Base-by-base conservation (phyloP, 1,284 basidiomycete species). In the Apiotrichum montevideense region DNA sequence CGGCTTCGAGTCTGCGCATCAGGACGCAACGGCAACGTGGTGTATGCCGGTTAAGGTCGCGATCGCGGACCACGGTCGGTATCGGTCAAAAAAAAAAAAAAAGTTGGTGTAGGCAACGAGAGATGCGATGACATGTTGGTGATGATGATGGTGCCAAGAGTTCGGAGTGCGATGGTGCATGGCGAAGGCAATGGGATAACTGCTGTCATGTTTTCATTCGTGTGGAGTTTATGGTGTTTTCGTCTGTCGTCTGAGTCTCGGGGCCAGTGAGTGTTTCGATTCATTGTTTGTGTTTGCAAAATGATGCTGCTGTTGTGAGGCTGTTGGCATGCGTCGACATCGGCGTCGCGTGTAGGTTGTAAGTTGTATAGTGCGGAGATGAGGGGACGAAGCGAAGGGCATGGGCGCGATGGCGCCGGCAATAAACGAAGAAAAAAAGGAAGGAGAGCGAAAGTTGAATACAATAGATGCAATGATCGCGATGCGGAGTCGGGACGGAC, bases 381-480 rank as follows among this genome's bases (percentile, higher is more conserved):
- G 21, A 11, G 6, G 21, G 21, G 21, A 21, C 21, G 21, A 21
- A 21, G 21, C 21, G 21, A 21, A 21, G 21, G 21, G 21, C 21
- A 21, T 21, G 21, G 21, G 21, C 21, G 21, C 21, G 21, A 21
- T 21, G 21, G 21, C 21, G 21, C 21, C 21, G 21, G 21, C 21
- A 21, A 21, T 21, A 21, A 21, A 21, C 21, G 21, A 21, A 21
- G 21, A 21, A 35, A 35, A 35, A 37, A 9, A 47, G 14, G 35
- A 37, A 48, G 46, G 10, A 32, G 9, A 44, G 43, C 33, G 37
- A 37, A 32, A 14, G 15, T 35, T 21, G 39, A 21, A 9, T 47
- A 47, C 46, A 34, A 47, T 35, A 47, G 46, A 47, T 47, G 46
- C 46, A 47, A 47, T 34, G 32, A 21, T 47, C 46, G 46, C 46